Evolutionary conservation across 2,329 filamentous ascomycete species (phyloP).

Genomic region (Pestalotiopsis sp.): DNA sequence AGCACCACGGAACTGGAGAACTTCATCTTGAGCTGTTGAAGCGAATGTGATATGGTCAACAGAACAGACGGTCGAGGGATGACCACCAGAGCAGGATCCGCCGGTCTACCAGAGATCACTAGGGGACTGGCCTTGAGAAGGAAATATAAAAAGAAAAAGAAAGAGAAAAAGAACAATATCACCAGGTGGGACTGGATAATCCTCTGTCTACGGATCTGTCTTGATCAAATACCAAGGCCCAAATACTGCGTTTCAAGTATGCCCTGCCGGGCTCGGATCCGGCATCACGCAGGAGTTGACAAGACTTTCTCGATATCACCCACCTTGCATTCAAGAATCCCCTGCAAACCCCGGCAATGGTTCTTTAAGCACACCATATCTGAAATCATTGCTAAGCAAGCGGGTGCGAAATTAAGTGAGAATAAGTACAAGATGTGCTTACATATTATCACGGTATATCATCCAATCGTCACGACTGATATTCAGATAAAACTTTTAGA

Average conservation of each 20-base stretch:
- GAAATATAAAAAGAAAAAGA: not conserved
- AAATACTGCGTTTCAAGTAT: not conserved
- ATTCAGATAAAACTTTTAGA: not conserved
- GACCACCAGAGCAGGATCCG: too few species aligned
- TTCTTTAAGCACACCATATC: too few species aligned
- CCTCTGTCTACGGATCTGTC: not conserved
- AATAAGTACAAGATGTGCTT: too few species aligned
- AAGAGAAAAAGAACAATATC: not conserved
- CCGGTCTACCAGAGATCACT: too few species aligned
- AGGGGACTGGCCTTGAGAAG: not conserved
- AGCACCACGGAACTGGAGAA: not conserved
- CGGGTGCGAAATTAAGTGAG: too few species aligned
- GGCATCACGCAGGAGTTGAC: not conserved
- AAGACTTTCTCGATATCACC: not conserved
- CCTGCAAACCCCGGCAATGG: not conserved
- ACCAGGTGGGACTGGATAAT: too few species aligned
- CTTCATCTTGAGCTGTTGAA: constrained; percentile 10
- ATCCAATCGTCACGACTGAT: too few species aligned
- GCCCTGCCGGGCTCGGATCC: not conserved
- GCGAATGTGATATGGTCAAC: too few species aligned
- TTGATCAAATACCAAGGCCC: not conserved
- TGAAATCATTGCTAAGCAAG: too few species aligned
- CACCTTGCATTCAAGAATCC: not conserved
- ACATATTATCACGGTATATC: too few species aligned
- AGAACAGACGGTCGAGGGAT: too few species aligned